Conservation (phyloP, 257 asterid genomes). For the Buddleja alternifolia region DNA sequence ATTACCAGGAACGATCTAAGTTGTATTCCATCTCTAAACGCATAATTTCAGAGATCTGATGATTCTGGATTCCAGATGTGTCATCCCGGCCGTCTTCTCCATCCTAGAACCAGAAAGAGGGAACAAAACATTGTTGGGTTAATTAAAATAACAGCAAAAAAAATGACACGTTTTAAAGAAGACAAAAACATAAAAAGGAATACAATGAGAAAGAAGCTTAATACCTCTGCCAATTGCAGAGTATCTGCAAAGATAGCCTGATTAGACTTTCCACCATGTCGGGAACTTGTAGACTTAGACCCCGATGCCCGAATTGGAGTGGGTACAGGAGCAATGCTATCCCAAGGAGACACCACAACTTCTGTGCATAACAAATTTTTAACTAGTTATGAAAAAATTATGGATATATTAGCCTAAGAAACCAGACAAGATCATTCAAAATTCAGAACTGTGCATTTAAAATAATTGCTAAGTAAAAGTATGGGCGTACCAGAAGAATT, state of each 20-base stretch:
- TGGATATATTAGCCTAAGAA: constrained; percentile 9
- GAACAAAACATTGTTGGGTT: constrained; percentile 5
- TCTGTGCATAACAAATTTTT: constrained; percentile 30
- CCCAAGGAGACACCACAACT: constrained; percentile 89
- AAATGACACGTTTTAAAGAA: not conserved
- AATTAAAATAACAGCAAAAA: constrained; percentile 16
- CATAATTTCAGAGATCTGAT: constrained; percentile 81
- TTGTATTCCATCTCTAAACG: constrained; percentile 88
- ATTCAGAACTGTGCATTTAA: constrained; percentile 15
- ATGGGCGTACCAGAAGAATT: constrained; percentile 49
- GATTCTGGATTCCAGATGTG: constrained; percentile 48
- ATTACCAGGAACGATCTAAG: constrained; percentile 92
- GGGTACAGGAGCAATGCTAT: constrained; percentile 85
- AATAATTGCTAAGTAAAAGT: too few relatives aligned
- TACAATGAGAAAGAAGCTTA: constrained; percentile 10
- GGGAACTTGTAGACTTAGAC: constrained; percentile 68
- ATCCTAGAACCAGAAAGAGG: constrained; percentile 52
- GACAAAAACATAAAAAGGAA: not conserved
- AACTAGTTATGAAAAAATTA: constrained; percentile 5
- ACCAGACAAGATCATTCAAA: constrained; percentile 28
- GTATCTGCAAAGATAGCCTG: constrained; percentile 42
- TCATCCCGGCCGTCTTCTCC: constrained; percentile 46
- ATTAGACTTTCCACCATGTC: constrained; percentile 60
- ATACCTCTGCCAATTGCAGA: constrained; percentile 57
- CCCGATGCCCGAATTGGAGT: constrained; percentile 96